Conservation (phyloP, 192 early-diverging fungal genomes). For the Backusella australiensis region DNA sequence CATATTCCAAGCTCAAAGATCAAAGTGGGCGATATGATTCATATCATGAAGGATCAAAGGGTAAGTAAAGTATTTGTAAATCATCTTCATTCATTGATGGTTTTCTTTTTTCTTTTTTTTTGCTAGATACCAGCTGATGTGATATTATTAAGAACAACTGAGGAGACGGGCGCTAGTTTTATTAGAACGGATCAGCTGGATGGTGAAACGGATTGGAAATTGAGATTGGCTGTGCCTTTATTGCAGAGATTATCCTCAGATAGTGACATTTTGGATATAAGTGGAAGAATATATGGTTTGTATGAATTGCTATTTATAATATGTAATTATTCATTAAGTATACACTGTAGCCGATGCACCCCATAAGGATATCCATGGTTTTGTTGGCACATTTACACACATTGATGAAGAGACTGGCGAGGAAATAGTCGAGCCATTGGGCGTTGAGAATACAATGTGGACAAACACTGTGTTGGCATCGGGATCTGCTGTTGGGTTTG, state of each 20-base stretch:
- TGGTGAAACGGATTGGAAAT: slow-evolving; percentile 98
- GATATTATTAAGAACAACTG: slow-evolving; percentile 82
- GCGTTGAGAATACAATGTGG: slow-evolving; percentile 93
- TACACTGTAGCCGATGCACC: slow-evolving; percentile 70
- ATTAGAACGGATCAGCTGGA: slow-evolving; percentile 97
- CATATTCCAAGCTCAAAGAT: slow-evolving; percentile 81
- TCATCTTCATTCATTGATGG: background rate
- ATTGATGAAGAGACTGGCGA: slow-evolving; percentile 17
- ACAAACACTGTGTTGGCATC: slow-evolving; percentile 95
- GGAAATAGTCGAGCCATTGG: slow-evolving; percentile 64
- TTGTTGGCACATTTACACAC: slow-evolving; percentile 74
- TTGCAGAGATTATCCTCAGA: slow-evolving; percentile 73
- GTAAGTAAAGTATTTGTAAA: slow-evolving; percentile 26
- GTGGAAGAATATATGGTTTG: slow-evolving; percentile 74
- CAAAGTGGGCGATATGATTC: slow-evolving; percentile 82
- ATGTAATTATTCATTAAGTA: background rate
- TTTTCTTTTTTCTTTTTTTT: background rate
- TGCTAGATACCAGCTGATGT: slow-evolving; percentile 85
- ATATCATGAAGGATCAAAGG: slow-evolving; percentile 85
- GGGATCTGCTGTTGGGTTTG: slow-evolving; percentile 81
- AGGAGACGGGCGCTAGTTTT: slow-evolving; percentile 87
- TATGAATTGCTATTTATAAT: background rate
- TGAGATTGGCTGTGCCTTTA: slow-evolving; percentile 80
- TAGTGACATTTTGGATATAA: slow-evolving; percentile 55
- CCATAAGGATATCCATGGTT: slow-evolving; percentile 92